Evolutionary conservation across 192 early-diverging fungal species (phyloP).

Genomic region (Coemansia sp.): DNA sequence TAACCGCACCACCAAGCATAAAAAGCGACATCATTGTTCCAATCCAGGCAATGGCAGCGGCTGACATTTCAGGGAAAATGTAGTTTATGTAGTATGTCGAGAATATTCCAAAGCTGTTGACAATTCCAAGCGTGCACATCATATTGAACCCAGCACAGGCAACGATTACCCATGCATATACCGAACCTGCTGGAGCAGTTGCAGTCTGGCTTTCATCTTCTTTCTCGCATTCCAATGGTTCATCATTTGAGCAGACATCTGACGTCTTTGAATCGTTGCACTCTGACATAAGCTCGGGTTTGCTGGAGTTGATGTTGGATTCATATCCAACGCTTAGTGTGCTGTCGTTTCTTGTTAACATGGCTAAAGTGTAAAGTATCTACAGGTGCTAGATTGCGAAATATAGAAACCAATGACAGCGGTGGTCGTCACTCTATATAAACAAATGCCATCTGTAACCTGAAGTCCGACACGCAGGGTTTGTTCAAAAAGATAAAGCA

Average conservation of each 20-base stretch:
- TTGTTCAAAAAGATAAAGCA: slow-evolving; percentile 1
- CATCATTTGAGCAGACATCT: neutral
- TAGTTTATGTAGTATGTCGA: slow-evolving; percentile 43
- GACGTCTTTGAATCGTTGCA: neutral
- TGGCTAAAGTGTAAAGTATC: neutral
- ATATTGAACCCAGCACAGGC: slow-evolving; percentile 25
- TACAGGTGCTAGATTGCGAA: neutral
- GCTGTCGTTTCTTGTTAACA: slow-evolving; percentile 9
- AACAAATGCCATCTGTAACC: neutral
- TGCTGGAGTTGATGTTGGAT: neutral
- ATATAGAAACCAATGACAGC: neutral
- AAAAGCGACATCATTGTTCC: slow-evolving; percentile 35
- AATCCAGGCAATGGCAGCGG: slow-evolving; percentile 41
- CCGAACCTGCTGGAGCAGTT: slow-evolving; percentile 14
- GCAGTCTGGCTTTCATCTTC: neutral
- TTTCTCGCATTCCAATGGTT: neutral
- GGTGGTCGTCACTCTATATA: neutral
- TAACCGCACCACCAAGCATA: slow-evolving; percentile 35
- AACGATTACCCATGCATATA: slow-evolving; percentile 46
- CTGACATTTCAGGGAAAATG: slow-evolving; percentile 24
- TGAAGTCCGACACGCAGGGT: neutral
- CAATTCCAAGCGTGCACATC: slow-evolving; percentile 39
- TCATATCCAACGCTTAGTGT: neutral
- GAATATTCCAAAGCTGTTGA: slow-evolving; percentile 46
- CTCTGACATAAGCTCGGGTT: neutral